Conservation (phyloP, 345 rosid species). For the Hirschfeldia incana region DNA sequence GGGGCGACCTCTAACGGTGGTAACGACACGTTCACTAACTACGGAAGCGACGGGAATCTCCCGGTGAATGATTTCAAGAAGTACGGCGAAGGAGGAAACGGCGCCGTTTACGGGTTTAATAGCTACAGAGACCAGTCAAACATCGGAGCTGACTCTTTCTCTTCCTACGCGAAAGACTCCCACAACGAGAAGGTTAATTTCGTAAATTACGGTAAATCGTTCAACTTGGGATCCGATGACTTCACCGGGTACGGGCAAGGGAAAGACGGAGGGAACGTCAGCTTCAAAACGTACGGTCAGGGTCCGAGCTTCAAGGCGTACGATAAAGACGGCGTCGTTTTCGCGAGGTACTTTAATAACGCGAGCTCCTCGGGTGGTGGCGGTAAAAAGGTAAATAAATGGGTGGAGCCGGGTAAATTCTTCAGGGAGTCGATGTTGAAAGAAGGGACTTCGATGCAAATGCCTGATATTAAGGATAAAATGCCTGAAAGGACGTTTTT, state of each 20-base stretch:
- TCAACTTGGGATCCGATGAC: slow-evolving; percentile 52
- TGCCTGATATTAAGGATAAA: slow-evolving; percentile 88
- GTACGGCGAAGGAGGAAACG: slow-evolving; percentile 61
- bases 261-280: slow-evolving; percentile 38
- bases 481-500: slow-evolving; percentile 92
- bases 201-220: slow-evolving; percentile 56
- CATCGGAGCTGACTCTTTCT: slow-evolving; percentile 61
- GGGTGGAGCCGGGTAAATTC: slow-evolving; percentile 88
- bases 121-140: slow-evolving; percentile 64
- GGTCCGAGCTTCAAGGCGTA: slow-evolving; percentile 57
- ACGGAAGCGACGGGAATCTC: slow-evolving; percentile 58
- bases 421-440: slow-evolving; percentile 70
- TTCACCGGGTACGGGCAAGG: slow-evolving; percentile 60
- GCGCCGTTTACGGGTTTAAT: slow-evolving; percentile 48
- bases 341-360: slow-evolving; percentile 49
- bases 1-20: slow-evolving; percentile 57
- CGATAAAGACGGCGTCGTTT: slow-evolving; percentile 48
- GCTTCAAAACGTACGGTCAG: slow-evolving; percentile 57
- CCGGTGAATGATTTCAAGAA: slow-evolving; percentile 61
- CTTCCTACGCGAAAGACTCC: slow-evolving; percentile 65
- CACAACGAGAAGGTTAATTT: slow-evolving; percentile 51
- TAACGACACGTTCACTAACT: slow-evolving; percentile 62
- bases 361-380: slow-evolving; percentile 36
- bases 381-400: slow-evolving; percentile 54
- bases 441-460: slow-evolving; percentile 63